Conservation (phyloP, 2,329 filamentous ascomycete genomes). For the Calonectria naviculata region DNA sequence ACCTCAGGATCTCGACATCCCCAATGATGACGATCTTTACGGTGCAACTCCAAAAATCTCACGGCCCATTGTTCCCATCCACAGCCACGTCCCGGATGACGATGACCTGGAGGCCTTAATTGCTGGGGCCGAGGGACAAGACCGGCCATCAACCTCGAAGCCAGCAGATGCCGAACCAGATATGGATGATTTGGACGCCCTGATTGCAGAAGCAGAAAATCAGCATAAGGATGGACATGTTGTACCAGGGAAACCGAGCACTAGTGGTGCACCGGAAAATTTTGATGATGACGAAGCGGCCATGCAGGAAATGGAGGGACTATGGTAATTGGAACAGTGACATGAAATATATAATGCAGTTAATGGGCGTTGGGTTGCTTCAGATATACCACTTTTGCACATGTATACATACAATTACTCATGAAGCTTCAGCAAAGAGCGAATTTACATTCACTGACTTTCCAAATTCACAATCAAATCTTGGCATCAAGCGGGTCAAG, state of each 20-base stretch:
- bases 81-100: slow-evolving; percentile 50
- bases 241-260: background rate
- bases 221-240: slow-evolving; percentile 24
- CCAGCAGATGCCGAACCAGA: slow-evolving; percentile 40
- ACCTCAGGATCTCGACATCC: slow-evolving; percentile 37
- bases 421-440: too few species aligned
- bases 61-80: slow-evolving; percentile 33
- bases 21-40: slow-evolving; percentile 65
- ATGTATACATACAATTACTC: too few species aligned
- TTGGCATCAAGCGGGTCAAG: too few species aligned
- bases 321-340: slow-evolving; percentile 53
- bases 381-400: background rate
- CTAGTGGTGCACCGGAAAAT: slow-evolving; percentile 43
- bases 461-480: too few species aligned
- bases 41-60: slow-evolving; percentile 59
- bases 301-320: slow-evolving; percentile 72
- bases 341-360: background rate
- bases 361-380: slow-evolving; percentile 8
- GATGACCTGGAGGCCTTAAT: slow-evolving; percentile 66
- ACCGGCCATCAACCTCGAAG: slow-evolving; percentile 18
- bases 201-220: slow-evolving; percentile 62
- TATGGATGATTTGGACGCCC: slow-evolving; percentile 62
- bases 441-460: too few species aligned
- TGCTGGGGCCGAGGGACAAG: slow-evolving; percentile 55
- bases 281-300: slow-evolving; percentile 75